Conservation (phyloP, 495 filamentous ascomycete species). For the Neurospora hispaniola region DNA sequence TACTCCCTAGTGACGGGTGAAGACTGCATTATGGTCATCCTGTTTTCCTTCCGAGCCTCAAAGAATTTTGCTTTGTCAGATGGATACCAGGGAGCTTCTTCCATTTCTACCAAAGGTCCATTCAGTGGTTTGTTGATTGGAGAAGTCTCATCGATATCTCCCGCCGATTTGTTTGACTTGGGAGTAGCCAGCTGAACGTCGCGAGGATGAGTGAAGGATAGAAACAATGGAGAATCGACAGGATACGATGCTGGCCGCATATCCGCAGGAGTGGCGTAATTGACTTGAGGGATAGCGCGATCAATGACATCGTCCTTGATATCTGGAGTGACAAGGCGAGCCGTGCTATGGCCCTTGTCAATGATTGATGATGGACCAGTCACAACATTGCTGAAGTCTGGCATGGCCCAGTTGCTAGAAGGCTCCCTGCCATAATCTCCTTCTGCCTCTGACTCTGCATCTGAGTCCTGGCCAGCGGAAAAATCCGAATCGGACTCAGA, state of each 20-base stretch:
- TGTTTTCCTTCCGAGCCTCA: slow-evolving; percentile 29
- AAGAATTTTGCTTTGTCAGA: slow-evolving; percentile 32
- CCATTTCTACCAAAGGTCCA: neutral
- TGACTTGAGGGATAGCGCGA: neutral
- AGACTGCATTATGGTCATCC: neutral
- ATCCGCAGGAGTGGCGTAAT: slow-evolving; percentile 1
- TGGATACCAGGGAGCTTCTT: slow-evolving; percentile 19
- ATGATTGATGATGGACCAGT: neutral
- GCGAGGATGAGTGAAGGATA: slow-evolving; percentile 5
- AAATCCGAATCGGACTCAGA: neutral
- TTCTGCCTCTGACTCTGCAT: neutral
- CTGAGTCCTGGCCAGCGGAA: neutral
- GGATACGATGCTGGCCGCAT: neutral
- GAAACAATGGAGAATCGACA: neutral
- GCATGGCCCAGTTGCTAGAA: neutral
- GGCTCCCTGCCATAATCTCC: neutral
- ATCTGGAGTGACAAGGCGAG: neutral
- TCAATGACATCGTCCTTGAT: neutral
- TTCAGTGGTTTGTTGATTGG: neutral
- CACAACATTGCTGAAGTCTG: neutral
- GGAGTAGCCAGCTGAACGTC: neutral
- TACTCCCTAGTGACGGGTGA: neutral
- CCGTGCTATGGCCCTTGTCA: neutral
- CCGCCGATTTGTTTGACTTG: slow-evolving; percentile 13
- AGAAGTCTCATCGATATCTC: slow-evolving; percentile 29